Base-by-base conservation (phyloP, 2,329 filamentous ascomycete genomes). In the Colletotrichum somersetense region DNA sequence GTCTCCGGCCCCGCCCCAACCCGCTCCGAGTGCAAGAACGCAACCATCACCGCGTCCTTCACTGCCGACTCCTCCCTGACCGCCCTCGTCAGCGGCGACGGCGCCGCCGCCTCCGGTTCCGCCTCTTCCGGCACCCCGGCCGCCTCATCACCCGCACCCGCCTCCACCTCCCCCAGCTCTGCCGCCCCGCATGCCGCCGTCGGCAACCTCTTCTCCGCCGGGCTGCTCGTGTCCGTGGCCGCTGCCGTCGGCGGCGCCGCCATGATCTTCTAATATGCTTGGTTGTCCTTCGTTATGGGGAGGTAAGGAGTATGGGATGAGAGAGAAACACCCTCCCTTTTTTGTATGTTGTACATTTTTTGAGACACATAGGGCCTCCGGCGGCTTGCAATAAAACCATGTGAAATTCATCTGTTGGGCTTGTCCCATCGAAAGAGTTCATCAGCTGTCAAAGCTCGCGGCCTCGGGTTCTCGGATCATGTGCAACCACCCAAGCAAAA, bases 1-100 rank as follows among this genome's bases (percentile, higher is more conserved):
- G 86, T 91, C 73, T 76, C 77, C n/a, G 83, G 83, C 71, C 74
- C 78, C n/a, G 77, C 76, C 48, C 75, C 78, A 23, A 71, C 78
- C 14, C 78, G 80, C 33, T 76, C 74, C 64, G 73, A 77, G 3
- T 84, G 82, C 79, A 79, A 74, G 33, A 84, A 84, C 77, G 77
- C 79, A 20, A 80, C 79, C 33, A 66, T 74, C 55, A 67, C 65
- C 48, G 56, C 62, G 26, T 65, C 73, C 67, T 80, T 81, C 73
- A 74, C 69, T 76, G 73, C 74, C 73, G 82, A 84, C 73, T 33
- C 75, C 26, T 75, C 78, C 50, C 80, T 84, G 38, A 75, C 78
- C 0, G 80, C 80, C 1, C 79, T 84, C 6, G 76, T 83, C n/a
- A 30, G 46, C 67, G 56, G 65, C 67, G 53, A 3, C 44, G 44